Evolutionary conservation across 2,329 filamentous ascomycete species (phyloP), one percentile per base, ranked within the genome.

Genomic region (Botryotinia convoluta): DNA sequence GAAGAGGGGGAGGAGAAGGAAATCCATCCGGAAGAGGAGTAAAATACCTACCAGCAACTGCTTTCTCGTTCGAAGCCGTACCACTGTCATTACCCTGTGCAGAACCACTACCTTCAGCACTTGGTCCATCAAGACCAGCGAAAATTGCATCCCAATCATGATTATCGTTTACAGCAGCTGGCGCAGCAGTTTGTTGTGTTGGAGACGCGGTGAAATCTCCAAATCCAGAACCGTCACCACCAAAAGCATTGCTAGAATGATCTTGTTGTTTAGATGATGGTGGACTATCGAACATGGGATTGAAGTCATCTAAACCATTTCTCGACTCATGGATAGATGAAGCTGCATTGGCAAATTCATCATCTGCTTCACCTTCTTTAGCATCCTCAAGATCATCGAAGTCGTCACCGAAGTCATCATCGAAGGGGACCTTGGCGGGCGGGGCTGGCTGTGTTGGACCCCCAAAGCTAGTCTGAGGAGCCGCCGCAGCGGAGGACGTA

Each of bases 111-210:
- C 73, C 65, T 26, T 78, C 70, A 70, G 81, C 78, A 12, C 42
- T 45, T 67, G 87, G 83, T 2, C 87, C 87, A 78, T 95, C 92
- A 12, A 97, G 85, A 39, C 91, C 91, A 2, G 93, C 92, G 83
- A 98, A 98, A 72, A 98, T 93, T 57, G 94, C 92, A 79, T 98
- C 95, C 96, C 96, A 98, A 81, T 98, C 95, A 78, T 97, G 92
- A 48, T 85, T 84, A 22, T 88, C 87, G 62, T 81, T 80, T 65
- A 82, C 80, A 74, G 83, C 81, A 71, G 84, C 81, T 72, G 83
- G 76, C 60, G 82, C 72, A n/a, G 82, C 76, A 37, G 80, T 77
- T 59, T 79, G 75, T 84, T 83, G 68, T 83, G 83, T 69, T 84
- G 83, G 74, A 85, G 87, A 87, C 73, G 85, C 83, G 62, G 83